Evolutionary conservation across 306 rosid genomes (phyloP), one percentile per base, ranked within the genome.

Genomic region (Urtica urens): DNA sequence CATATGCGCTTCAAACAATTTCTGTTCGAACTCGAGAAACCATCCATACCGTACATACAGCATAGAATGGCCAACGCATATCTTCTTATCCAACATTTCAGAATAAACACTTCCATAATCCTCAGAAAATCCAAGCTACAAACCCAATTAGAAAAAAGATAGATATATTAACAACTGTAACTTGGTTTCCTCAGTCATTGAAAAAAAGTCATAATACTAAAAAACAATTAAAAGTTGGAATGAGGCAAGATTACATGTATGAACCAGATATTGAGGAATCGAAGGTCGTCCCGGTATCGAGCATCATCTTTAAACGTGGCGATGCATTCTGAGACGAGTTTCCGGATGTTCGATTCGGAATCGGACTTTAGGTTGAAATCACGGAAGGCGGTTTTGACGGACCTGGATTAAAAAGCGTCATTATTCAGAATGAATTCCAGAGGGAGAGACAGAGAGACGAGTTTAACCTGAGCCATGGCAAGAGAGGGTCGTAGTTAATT

Each of bases 231-330:
- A n/a, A n/a, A n/a, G n/a, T n/a, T n/a, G n/a, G n/a, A n/a, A n/a
- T n/a, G n/a, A n/a, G n/a, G n/a, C n/a, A n/a, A n/a, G n/a, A n/a
- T 16, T 64, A 85, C 96, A 67, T 76, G 77, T 55, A 86, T 70
- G 69, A 82, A 64, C 86, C 96, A 82, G 52, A 86, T 74, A 78
- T 77, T 79, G 58, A 86, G 86, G 51, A 86, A 86, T 74, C 96
- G 65, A 68, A 57, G 29, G 63, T 82, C 96, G 44, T 74, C 55
- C 39, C 68, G 65, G 76, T 86, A 86, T n/a, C 26, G 77, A 27
- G 18, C 69, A 24, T 20, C 49, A 65, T 63, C 53, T 71, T 64
- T 75, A 72, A 79, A 86, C 16, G 19, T 61, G 11, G 13, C 9
- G 56, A 77, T 72, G 74, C 96, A 86, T 42, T 82, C 78, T 12